Evolutionary conservation across 139 green algal genomes (phyloP), one percentile per base, ranked within the genome.

Genomic region (Spirogloea muscicola): DNA sequence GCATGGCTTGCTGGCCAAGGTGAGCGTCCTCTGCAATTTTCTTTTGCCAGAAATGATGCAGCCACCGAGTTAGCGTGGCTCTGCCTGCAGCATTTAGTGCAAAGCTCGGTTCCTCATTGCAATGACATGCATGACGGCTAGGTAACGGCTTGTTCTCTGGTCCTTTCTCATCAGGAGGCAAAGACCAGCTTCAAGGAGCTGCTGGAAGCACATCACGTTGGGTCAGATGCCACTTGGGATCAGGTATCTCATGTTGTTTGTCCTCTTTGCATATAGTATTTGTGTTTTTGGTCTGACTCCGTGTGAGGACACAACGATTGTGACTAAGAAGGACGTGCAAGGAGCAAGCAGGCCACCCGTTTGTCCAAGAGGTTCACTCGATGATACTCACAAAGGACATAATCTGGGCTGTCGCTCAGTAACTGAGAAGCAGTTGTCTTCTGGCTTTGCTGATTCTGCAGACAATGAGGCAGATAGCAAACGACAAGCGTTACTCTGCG

Each of bases 101-200:
- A 13, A 43, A 40, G 6, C 25, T 46, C 13, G 48, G 13, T 10
- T 64, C 55, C 55, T 49, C 18, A 49, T 16, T 21, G 27, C 29
- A 39, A 64, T 64, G 27, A 13, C 13, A 13, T 16, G 27, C 13
- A 21, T 13, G 18, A 39, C 10, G 29, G 18, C 13, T 18, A 21
- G 55, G 27, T 64, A 18, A 18, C 13, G 5, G 29, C 51, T 34
- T 60, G 5, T 5, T 27, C 51, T 60, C 51, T 60, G 51, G 29
- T 25, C 13, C 51, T 25, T 25, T 60, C 51, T 60, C 51, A 25
- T 60, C 86, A 87, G 72, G 91, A 97, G 78, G 91, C 89, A 25
- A 96, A 94, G 81, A 84, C 88, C 31, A 90, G 89, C 7, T 97
- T 97, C 84, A 96, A 95, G 86, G 84, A 91, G 86, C 86, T 97